Percentiles rank a stretch among this genome's conserved stretches.
Conservation (phyloP, 1,284 basidiomycete species). For the Grifola frondosa region DNA sequence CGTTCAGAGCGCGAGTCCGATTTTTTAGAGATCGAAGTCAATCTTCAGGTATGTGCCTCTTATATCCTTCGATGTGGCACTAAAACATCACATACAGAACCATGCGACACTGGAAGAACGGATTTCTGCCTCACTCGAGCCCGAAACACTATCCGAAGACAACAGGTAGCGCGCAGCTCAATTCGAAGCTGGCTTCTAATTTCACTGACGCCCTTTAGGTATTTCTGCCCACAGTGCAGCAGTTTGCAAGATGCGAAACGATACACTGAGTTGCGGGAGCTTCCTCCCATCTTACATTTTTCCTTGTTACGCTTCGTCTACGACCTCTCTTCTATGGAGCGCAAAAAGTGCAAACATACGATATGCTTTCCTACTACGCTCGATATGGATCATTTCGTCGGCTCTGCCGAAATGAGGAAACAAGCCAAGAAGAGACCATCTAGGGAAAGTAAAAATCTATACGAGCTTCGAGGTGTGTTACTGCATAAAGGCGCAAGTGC, state of each 20-base stretch:
- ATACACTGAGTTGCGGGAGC: conserved; percentile 60
- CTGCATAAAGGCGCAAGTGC: conserved; percentile 85
- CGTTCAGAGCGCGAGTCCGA: conserved; percentile 64
- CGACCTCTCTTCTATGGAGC: conserved; percentile 70
- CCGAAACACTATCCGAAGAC: conserved; percentile 75
- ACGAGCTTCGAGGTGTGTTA: conserved; percentile 81
- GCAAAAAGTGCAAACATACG: conserved; percentile 80
- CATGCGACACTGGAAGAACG: conserved; percentile 73
- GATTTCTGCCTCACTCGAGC: conserved; percentile 56
- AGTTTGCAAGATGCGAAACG: conserved; percentile 75
- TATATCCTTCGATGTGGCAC: conserved; percentile 1
- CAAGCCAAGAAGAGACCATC: conserved; percentile 15
- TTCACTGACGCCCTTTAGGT: conserved; percentile 44
- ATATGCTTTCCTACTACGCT: conserved; percentile 73
- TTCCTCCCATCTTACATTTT: conserved; percentile 87
- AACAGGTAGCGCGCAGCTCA: conserved; percentile 57
- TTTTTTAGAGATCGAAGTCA: conserved; percentile 87
- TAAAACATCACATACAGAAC: conserved; percentile 42
- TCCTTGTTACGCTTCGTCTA: conserved; percentile 88
- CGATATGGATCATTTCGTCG: conserved; percentile 71
- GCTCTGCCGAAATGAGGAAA: conserved; percentile 17
- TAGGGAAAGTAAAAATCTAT: conserved; percentile 40
- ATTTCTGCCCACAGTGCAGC: conserved; percentile 74
- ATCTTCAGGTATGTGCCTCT: conserved; percentile 55
- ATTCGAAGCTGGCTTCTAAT: conserved; percentile 2